Percentiles rank a stretch among this genome's conserved stretches.
Evolutionary conservation across 1,284 basidiomycete genomes (phyloP).

Genomic region (Ustilago nuda): DNA sequence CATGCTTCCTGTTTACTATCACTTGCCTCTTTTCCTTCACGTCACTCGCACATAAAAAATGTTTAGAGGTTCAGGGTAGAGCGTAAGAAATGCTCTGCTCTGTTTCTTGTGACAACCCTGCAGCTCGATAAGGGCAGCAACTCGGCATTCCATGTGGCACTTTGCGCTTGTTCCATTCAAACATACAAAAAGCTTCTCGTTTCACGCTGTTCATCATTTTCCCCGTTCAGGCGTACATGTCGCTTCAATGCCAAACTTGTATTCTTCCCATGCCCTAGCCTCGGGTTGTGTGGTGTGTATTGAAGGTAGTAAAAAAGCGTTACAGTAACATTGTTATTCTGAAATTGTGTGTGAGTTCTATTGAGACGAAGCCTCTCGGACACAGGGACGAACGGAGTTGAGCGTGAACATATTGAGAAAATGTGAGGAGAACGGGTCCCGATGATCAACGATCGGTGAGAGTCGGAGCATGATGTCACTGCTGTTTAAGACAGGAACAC

Average conservation of each 20-base stretch:
- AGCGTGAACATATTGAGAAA: too few species aligned
- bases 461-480: too few species aligned
- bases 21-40: slow-evolving; percentile 6
- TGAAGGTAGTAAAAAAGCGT: too few species aligned
- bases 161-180: slow-evolving; percentile 14
- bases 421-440: too few species aligned
- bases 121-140: slow-evolving; percentile 3
- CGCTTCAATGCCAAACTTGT: slow-evolving; percentile 38
- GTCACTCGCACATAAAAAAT: slow-evolving; percentile 18
- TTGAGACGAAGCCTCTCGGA: too few species aligned
- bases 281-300: neutral
- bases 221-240: slow-evolving; percentile 23
- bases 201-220: slow-evolving; percentile 16
- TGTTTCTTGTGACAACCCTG: slow-evolving; percentile 22
- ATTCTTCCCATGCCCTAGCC: slow-evolving; percentile 19
- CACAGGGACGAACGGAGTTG: too few species aligned
- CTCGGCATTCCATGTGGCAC: slow-evolving; percentile 19
- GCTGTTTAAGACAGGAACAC: too few species aligned
- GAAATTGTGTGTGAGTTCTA: too few species aligned
- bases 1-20: slow-evolving; percentile 18
- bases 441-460: too few species aligned
- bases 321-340: too few species aligned
- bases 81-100: neutral
- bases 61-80: neutral
- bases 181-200: slow-evolving; percentile 10